A percentile compares a stretch with the other conserved stretches of the same genome.
Conservation (phyloP, 805 yeast genomes). For the Hanseniaspora taiwanica region DNA sequence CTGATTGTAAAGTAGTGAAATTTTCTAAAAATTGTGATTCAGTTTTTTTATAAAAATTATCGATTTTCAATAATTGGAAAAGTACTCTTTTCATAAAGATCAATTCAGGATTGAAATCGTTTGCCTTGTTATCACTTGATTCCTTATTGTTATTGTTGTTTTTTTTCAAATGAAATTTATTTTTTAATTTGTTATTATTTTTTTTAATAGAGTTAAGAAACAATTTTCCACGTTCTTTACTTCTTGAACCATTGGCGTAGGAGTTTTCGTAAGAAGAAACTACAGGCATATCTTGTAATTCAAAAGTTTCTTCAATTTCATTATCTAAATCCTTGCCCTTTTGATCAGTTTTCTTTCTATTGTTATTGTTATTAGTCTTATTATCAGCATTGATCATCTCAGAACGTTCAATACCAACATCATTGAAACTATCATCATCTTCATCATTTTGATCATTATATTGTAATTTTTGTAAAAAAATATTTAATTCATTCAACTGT, state of each 20-base stretch:
- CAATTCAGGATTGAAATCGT: conserved; percentile 22
- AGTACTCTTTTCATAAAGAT: conserved; percentile 34
- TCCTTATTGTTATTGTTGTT: too few species aligned
- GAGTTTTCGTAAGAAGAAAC: conserved; percentile 1
- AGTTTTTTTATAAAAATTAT: conserved; percentile 34
- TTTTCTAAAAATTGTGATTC: conserved; percentile 34
- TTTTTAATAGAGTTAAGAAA: too few species aligned
- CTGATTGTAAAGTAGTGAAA: conserved; percentile 33
- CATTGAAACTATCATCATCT: conserved; percentile 1
- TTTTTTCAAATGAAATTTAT: too few species aligned
- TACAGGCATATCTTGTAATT: conserved; percentile 15
- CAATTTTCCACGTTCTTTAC: too few species aligned
- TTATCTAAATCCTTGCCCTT: background rate
- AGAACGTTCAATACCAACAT: background rate
- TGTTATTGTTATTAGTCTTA: background rate
- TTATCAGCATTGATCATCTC: conserved; percentile 1
- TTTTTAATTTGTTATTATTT: too few species aligned
- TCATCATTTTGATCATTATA: background rate
- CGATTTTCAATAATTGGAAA: conserved; percentile 39
- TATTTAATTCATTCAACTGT: conserved; percentile 4
- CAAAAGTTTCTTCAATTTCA: conserved; percentile 12
- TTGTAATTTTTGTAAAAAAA: conserved; percentile 4
- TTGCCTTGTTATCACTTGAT: background rate
- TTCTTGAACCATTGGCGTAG: background rate
- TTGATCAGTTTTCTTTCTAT: background rate